These are phyloP conservation scores for Rubroshorea leprosula DNA, from an alignment of 345 rosid genomes.

Conservation along the genomic window DNA sequence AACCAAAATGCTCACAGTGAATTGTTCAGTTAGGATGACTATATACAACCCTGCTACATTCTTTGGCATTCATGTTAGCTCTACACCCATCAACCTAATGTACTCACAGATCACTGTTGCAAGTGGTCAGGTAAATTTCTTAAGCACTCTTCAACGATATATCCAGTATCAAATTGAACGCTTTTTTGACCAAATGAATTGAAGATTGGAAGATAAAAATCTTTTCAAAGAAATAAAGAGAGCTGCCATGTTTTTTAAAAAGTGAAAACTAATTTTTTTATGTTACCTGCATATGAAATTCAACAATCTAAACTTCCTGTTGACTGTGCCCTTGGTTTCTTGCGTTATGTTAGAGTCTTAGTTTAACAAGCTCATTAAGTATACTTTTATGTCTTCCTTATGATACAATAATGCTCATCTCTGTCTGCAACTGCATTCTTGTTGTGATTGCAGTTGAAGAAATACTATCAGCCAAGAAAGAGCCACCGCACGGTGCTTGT, in stretches of 20 bases:
- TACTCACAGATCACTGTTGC: conserved; percentile 59
- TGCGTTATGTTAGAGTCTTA: too few species aligned
- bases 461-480: conserved; percentile 76
- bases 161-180: too few species aligned
- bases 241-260: not conserved
- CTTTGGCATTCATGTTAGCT: conserved; percentile 78
- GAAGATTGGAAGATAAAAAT: too few species aligned
- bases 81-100: conserved; percentile 51
- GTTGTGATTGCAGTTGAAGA: conserved; percentile 45
- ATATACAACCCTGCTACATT: conserved; percentile 67
- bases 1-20: conserved; percentile 61
- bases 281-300: too few species aligned
- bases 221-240: not conserved
- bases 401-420: too few species aligned
- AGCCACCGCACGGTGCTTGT: conserved; percentile 44
- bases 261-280: too few species aligned
- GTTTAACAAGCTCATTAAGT: too few species aligned
- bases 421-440: conserved; percentile 1
- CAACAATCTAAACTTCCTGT: too few species aligned
- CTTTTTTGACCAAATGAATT: too few species aligned
- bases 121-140: conserved; percentile 65
- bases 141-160: too few species aligned
- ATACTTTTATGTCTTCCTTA: too few species aligned
- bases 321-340: too few species aligned
- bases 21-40: conserved; percentile 53